Conservation (phyloP, 495 filamentous ascomycete species). For the Clavariopsis aquatica region DNA sequence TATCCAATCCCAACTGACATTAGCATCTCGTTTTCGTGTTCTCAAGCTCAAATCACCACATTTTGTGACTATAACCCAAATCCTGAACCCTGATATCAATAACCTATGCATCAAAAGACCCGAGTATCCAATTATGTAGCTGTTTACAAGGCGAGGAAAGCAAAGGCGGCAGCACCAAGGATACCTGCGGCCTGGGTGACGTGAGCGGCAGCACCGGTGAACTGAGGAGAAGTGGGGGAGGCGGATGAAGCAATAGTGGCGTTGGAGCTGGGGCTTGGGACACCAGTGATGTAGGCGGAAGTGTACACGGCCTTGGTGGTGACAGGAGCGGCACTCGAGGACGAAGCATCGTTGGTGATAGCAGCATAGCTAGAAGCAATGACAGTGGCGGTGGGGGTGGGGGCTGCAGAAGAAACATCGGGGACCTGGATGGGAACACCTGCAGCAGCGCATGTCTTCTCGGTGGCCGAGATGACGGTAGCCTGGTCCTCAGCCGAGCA, state of each 20-base stretch:
- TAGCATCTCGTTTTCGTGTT: slow-evolving; percentile 4
- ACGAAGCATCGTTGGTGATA: slow-evolving; percentile 1
- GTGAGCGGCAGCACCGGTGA: slow-evolving; percentile 32
- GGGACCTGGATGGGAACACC: slow-evolving; percentile 31
- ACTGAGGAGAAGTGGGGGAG: slow-evolving; percentile 17
- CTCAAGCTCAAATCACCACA: neutral
- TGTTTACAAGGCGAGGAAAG: slow-evolving; percentile 37
- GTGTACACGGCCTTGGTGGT: slow-evolving; percentile 5
- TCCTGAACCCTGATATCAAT: neutral
- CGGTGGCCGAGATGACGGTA: slow-evolving; percentile 37
- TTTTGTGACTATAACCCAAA: neutral
- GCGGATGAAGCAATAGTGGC: slow-evolving; percentile 9
- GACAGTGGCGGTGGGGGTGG: neutral
- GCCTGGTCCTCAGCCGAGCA: slow-evolving; percentile 48
- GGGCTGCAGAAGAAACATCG: slow-evolving; percentile 2
- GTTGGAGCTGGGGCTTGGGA: slow-evolving; percentile 15
- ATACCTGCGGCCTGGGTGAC: slow-evolving; percentile 34
- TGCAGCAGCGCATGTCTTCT: slow-evolving; percentile 23
- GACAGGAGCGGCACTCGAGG: slow-evolving; percentile 6
- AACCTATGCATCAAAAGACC: slow-evolving; percentile 2
- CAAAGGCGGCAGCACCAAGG: slow-evolving; percentile 34
- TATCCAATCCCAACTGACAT: neutral
- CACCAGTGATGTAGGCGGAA: slow-evolving; percentile 1
- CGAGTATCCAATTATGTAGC: neutral
- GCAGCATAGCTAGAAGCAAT: neutral